Evolutionary conservation across 2,329 filamentous ascomycete genomes (phyloP).

Genomic region (Hypoxylon sp.): DNA sequence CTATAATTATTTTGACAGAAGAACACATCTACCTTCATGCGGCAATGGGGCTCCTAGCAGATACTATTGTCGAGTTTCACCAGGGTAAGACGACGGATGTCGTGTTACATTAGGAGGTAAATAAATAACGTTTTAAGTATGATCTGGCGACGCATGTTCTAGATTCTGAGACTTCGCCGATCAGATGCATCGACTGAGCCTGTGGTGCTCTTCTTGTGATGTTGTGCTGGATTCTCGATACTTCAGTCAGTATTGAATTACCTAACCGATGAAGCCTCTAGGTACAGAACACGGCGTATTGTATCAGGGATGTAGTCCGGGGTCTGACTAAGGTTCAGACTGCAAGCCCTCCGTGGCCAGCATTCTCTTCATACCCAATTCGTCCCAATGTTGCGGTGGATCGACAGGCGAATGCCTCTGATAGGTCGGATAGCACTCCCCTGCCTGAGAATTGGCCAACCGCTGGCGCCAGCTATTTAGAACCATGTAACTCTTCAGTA

Average conservation of each 20-base stretch:
- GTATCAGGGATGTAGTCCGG: not conserved
- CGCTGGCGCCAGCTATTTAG: constrained; percentile 36
- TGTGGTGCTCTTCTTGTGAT: not conserved
- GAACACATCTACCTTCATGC: not conserved
- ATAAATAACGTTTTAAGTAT: constrained; percentile 2
- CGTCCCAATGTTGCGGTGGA: constrained; percentile 29
- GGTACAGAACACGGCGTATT: not conserved
- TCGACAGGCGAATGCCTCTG: constrained; percentile 13
- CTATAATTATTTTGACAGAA: not conserved
- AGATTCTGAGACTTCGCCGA: not conserved
- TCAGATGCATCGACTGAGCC: not conserved
- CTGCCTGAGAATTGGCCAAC: constrained; percentile 32
- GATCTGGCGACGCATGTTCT: not conserved
- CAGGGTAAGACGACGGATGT: not conserved
- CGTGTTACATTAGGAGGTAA: not conserved
- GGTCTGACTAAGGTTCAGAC: constrained; percentile 6
- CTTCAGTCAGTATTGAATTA: constrained; percentile 10
- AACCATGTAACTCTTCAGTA: constrained; percentile 21
- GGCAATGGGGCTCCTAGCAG: not conserved
- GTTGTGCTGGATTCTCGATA: not conserved
- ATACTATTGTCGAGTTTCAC: not conserved
- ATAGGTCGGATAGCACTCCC: constrained; percentile 24
- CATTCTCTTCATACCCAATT: constrained; percentile 18
- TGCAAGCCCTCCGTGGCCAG: not conserved
- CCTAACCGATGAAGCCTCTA: not conserved